Conservation (phyloP, 805 yeast species). For the Metschnikowia anglica region DNA sequence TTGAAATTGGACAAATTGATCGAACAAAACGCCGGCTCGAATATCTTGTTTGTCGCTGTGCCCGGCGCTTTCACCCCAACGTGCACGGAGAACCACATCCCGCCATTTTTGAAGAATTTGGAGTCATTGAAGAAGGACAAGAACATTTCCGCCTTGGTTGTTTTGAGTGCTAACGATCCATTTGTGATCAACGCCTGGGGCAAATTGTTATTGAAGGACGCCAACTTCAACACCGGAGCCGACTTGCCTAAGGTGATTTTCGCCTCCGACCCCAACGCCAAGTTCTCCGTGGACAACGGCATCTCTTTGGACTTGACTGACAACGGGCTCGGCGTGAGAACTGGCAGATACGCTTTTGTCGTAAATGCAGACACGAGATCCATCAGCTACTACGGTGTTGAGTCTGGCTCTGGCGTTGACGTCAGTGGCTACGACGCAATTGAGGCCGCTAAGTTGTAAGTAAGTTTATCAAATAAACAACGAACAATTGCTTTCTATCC, state of each 20-base stretch:
- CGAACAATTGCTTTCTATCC: neutral
- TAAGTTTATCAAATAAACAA: neutral
- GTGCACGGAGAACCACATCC: slow-evolving; percentile 46
- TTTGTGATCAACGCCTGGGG: slow-evolving; percentile 47
- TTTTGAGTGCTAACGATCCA: slow-evolving; percentile 44
- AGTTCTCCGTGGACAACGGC: slow-evolving; percentile 30
- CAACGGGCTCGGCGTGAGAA: slow-evolving; percentile 39
- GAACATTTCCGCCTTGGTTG: slow-evolving; percentile 32
- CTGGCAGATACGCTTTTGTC: slow-evolving; percentile 41
- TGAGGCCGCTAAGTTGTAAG: slow-evolving; percentile 34
- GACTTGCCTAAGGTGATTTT: slow-evolving; percentile 31
- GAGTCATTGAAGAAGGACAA: slow-evolving; percentile 28
- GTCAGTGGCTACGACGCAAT: slow-evolving; percentile 41
- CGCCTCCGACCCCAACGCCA: slow-evolving; percentile 42
- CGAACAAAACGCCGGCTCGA: slow-evolving; percentile 24
- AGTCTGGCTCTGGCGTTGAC: slow-evolving; percentile 32
- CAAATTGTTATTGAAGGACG: slow-evolving; percentile 35
- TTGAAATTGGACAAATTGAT: slow-evolving; percentile 36
- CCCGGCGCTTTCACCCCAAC: slow-evolving; percentile 49
- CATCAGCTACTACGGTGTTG: slow-evolving; percentile 39
- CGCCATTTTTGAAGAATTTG: slow-evolving; percentile 36
- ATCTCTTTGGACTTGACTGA: slow-evolving; percentile 37
- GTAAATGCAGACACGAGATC: slow-evolving; percentile 42
- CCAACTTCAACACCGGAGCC: slow-evolving; percentile 12
- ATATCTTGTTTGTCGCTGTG: slow-evolving; percentile 37